phyloP scores from a whole-genome alignment of 805 yeast genomes.

The Saturnispora serradocipensis region DNA sequence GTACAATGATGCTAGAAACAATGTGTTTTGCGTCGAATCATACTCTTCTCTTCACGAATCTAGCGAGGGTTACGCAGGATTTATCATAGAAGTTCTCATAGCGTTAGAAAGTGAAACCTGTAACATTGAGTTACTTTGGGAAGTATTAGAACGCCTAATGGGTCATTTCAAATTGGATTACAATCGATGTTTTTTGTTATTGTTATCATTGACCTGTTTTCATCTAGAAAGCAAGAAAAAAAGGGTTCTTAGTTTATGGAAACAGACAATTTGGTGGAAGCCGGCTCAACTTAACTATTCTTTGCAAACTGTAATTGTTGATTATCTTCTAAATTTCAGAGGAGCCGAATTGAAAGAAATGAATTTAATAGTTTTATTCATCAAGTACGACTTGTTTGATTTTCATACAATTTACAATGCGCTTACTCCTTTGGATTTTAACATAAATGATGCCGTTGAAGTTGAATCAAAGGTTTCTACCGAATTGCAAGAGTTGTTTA shows the following conservation, averaged over 20 bases:
- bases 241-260: slow-evolving; percentile 43
- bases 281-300: slow-evolving; percentile 11
- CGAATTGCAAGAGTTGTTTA: slow-evolving; percentile 36
- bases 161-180: slow-evolving; percentile 77
- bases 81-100: slow-evolving; percentile 39
- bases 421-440: slow-evolving; percentile 38
- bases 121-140: slow-evolving; percentile 31
- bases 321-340: slow-evolving; percentile 20
- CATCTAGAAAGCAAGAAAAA: slow-evolving; percentile 35
- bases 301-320: slow-evolving; percentile 17
- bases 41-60: slow-evolving; percentile 67
- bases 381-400: slow-evolving; percentile 58
- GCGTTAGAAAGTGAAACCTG: slow-evolving; percentile 29
- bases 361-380: slow-evolving; percentile 39
- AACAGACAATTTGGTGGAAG: slow-evolving; percentile 56
- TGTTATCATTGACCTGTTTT: slow-evolving; percentile 44
- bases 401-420: slow-evolving; percentile 52
- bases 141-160: slow-evolving; percentile 46
- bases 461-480: slow-evolving; percentile 12
- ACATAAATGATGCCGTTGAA: slow-evolving; percentile 11
- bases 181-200: slow-evolving; percentile 52
- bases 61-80: slow-evolving; percentile 66
- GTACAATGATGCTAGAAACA: slow-evolving; percentile 23
- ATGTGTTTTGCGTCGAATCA: slow-evolving; percentile 23
- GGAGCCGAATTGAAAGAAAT: slow-evolving; percentile 15